Conservation (phyloP, 2,329 filamentous ascomycete genomes). For the Calonectria pseudoturangicola region DNA sequence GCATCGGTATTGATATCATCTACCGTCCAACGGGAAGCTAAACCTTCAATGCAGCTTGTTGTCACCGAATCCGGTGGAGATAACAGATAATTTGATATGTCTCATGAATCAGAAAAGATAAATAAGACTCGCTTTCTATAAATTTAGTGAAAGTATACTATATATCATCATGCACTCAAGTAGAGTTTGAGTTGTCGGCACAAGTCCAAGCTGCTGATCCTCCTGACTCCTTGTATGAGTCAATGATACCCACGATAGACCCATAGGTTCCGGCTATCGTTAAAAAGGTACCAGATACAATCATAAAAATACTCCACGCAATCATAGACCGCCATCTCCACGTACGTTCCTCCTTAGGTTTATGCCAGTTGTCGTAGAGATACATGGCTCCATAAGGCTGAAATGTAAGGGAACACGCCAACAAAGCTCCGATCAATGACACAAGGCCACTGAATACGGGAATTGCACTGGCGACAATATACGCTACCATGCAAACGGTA, state of each 20-base stretch:
- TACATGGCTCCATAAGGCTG: constrained; percentile 62
- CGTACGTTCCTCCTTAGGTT: not conserved
- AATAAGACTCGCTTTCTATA: too few species aligned
- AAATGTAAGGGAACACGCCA: constrained; percentile 54
- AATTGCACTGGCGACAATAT: constrained; percentile 45
- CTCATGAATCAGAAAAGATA: too few species aligned
- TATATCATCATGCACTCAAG: too few species aligned
- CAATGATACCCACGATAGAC: constrained; percentile 30
- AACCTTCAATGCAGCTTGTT: too few species aligned
- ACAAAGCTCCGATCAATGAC: constrained; percentile 53
- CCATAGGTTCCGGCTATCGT: constrained; percentile 28
- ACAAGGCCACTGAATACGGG: constrained; percentile 42
- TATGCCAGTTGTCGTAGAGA: constrained; percentile 64
- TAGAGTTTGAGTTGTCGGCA: constrained; percentile 29
- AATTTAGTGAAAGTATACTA: too few species aligned
- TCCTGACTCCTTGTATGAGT: constrained; percentile 3
- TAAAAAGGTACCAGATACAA: constrained; percentile 15
- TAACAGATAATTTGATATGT: too few species aligned
- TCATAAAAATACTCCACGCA: constrained; percentile 24
- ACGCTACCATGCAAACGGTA: constrained; percentile 47
- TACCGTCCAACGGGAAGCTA: too few species aligned
- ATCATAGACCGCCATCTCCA: constrained; percentile 19
- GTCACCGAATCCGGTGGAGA: too few species aligned
- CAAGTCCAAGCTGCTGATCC: constrained; percentile 24
- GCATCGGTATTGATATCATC: too few species aligned